Conservation (phyloP, 2,329 filamentous ascomycete species). For the Ophiognomonia clavigignenti-juglandacearum region DNA sequence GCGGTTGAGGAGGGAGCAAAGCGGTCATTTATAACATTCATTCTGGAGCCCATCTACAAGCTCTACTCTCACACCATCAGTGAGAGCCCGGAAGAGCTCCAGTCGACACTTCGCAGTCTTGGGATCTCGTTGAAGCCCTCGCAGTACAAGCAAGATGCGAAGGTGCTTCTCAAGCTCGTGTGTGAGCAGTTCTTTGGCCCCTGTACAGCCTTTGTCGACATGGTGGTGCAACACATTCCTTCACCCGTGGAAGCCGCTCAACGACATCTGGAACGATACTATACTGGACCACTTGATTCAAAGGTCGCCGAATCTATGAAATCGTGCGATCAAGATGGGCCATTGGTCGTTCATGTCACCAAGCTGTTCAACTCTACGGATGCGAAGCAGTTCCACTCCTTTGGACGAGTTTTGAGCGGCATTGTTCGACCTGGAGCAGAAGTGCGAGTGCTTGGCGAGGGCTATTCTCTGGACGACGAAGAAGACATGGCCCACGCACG, state of each 20-base stretch:
- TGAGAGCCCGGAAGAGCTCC: constrained; percentile 80
- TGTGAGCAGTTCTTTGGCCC: constrained; percentile 95
- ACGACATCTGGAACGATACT: constrained; percentile 76
- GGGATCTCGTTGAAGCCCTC: constrained; percentile 88
- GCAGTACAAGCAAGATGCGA: constrained; percentile 86
- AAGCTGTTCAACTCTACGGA: constrained; percentile 90
- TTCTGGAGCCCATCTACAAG: constrained; percentile 97
- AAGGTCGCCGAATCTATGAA: constrained; percentile 77
- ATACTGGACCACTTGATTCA: constrained; percentile 83
- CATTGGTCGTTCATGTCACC: constrained; percentile 84
- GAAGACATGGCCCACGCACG: constrained; percentile 92
- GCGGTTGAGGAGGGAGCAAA: constrained; percentile 73
- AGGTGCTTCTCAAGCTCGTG: constrained; percentile 79
- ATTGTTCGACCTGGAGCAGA: constrained; percentile 76
- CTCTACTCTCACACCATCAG: constrained; percentile 93
- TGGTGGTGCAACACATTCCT: constrained; percentile 85
- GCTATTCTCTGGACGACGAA: constrained; percentile 93
- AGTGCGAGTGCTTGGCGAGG: constrained; percentile 89
- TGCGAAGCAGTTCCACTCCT: constrained; percentile 84
- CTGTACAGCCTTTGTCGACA: constrained; percentile 87
- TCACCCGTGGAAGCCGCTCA: constrained; percentile 77
- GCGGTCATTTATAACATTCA: constrained; percentile 88
- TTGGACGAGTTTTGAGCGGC: constrained; percentile 90
- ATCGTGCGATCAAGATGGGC: constrained; percentile 81
- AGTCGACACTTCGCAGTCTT: constrained; percentile 69